Percentiles rank a stretch among this genome's conserved stretches.
phyloP scores from a whole-genome alignment of 345 rosid species.

The Aurinia saxatilis region DNA sequence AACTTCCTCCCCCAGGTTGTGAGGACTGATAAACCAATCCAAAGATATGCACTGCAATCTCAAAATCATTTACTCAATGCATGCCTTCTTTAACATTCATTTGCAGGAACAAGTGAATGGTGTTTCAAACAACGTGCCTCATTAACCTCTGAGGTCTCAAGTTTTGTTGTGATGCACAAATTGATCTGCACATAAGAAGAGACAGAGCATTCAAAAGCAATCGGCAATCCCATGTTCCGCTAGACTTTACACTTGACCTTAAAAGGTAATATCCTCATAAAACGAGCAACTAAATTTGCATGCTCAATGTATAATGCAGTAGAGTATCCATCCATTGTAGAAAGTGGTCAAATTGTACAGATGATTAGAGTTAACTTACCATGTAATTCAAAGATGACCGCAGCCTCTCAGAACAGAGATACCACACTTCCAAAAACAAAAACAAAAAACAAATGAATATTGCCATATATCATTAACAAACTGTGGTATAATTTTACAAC shows the following conservation, averaged over 20 bases:
- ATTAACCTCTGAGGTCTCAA: not conserved
- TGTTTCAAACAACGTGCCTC: not conserved
- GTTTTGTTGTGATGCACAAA: not conserved
- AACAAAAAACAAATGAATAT: constrained; percentile 2
- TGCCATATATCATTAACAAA: constrained; percentile 11
- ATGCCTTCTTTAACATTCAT: not conserved
- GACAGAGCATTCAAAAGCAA: not conserved
- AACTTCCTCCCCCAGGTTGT: constrained; percentile 21
- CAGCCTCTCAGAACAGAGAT: not conserved
- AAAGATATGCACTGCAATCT: constrained; percentile 1
- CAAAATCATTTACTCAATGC: not conserved
- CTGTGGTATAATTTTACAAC: constrained; percentile 15
- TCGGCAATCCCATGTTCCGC: constrained; percentile 14
- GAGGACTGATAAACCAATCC: constrained; percentile 11
- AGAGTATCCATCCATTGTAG: not conserved
- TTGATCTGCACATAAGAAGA: constrained; percentile 6
- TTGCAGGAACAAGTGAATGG: constrained; percentile 17
- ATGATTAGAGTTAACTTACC: constrained; percentile 13
- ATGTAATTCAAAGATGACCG: constrained; percentile 9
- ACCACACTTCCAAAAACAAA: constrained; percentile 12
- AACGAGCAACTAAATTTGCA: not conserved
- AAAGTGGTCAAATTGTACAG: constrained; percentile 11
- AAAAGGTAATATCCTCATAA: not conserved
- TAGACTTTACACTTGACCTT: not conserved
- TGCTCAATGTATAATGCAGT: constrained; percentile 1